A percentile compares a stretch with the other conserved stretches of the same genome.
phyloP scores from a whole-genome alignment of 495 filamentous ascomycete genomes.

The Penicillium riverlandense region DNA sequence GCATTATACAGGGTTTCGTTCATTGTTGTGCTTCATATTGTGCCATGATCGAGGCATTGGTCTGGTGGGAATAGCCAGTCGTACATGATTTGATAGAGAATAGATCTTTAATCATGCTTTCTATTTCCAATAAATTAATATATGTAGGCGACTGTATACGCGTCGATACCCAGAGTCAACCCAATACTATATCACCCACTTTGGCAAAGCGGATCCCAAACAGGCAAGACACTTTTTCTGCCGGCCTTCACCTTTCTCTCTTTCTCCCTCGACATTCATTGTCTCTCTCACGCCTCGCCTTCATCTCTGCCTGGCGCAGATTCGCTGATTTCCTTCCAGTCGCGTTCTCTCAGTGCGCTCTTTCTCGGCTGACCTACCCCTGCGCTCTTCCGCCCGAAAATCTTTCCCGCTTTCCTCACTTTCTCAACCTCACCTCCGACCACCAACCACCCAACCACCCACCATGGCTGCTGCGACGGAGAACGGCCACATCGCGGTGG shows the following conservation, averaged over 20 bases:
- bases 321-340: slow-evolving; percentile 2
- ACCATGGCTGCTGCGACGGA: slow-evolving; percentile 39
- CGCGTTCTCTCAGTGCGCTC: neutral
- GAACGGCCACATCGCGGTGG: slow-evolving; percentile 31
- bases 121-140: no score
- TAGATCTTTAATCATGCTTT: no score
- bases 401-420: slow-evolving; percentile 21
- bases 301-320: slow-evolving; percentile 42
- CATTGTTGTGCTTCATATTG: neutral
- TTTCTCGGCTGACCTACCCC: slow-evolving; percentile 1
- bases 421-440: slow-evolving; percentile 12
- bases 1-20: neutral
- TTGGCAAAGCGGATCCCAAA: slow-evolving; percentile 16
- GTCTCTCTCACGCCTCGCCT: slow-evolving; percentile 4
- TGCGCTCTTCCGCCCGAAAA: slow-evolving; percentile 27
- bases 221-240: slow-evolving; percentile 27
- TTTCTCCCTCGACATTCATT: slow-evolving; percentile 2
- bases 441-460: slow-evolving; percentile 7
- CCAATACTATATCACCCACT: no score
- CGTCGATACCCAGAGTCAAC: no score
- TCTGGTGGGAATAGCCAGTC: no score
- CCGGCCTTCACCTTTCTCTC: slow-evolving; percentile 4
- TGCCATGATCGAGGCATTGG: neutral
- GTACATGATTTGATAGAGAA: no score
- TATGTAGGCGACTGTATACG: no score